phyloP scores from a whole-genome alignment of 75 land plant species.

The Picea sitchensis region DNA sequence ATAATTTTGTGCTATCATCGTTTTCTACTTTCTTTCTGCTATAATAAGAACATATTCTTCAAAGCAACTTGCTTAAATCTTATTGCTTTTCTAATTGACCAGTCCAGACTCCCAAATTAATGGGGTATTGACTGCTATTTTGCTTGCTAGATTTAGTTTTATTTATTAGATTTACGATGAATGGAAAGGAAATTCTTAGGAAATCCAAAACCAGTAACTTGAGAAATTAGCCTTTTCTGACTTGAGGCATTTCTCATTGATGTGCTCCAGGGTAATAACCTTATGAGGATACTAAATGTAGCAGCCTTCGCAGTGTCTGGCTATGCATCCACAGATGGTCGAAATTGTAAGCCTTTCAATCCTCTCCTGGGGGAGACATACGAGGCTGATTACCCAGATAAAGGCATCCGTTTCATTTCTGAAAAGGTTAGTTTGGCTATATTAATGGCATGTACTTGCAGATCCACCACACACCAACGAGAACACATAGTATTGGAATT shows the following conservation, averaged over 20 bases:
- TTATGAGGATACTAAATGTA: conserved; percentile 65
- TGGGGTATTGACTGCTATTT: not conserved
- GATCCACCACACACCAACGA: too few relatives aligned
- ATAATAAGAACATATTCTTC: not conserved
- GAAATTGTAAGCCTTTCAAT: conserved; percentile 86
- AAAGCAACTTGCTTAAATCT: not conserved
- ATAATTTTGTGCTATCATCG: not conserved
- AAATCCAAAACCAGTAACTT: not conserved
- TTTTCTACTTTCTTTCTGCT: too few relatives aligned
- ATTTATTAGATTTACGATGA: not conserved
- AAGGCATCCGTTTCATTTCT: conserved; percentile 82
- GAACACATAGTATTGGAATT: too few relatives aligned
- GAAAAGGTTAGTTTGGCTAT: conserved; percentile 57
- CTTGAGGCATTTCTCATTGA: not conserved
- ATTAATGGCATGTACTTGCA: not conserved
- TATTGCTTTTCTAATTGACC: not conserved
- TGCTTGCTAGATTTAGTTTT: not conserved
- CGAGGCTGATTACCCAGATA: conserved; percentile 88
- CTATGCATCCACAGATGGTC: conserved; percentile 75
- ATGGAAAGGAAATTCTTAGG: too few relatives aligned
- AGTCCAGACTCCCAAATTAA: not conserved
- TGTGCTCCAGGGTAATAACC: conserved; percentile 58
- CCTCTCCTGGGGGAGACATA: conserved; percentile 84
- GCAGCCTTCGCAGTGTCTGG: conserved; percentile 96
- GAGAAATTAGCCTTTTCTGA: not conserved